Base-by-base conservation (phyloP, 495 filamentous ascomycete genomes). In the Tuber borchii region DNA sequence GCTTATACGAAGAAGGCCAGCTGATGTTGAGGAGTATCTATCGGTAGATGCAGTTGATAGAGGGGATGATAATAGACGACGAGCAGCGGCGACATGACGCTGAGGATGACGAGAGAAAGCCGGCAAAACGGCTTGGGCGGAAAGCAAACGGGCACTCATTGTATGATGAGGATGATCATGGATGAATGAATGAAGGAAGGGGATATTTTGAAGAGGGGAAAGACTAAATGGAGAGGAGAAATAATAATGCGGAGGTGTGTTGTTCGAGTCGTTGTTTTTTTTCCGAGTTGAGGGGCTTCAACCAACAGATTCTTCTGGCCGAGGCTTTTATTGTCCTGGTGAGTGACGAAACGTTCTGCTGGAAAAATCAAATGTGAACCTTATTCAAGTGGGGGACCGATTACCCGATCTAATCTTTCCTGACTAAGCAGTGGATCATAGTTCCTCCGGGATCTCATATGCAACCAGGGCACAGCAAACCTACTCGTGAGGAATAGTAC, bases 91-190 rank as follows among this genome's bases (percentile, higher is more conserved):
- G 42, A 43, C 8, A 42, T 39, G 20, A 56, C 70, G 40, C 9
- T 45, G 56, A 26, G 81, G 51, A 39, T 71, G 74, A n/a, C 74
- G 73, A 12, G 71, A 73, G 70, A 79, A 34, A 17, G 45, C 73
- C 2, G 70, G 42, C 46, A 77, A 73, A 46, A 76, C 73, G 69
- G 76, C 78, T 48, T 75, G 71, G 7, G 78, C 81, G 20, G 78
- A 79, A 20, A 83, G 69, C 44, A 83, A 76, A 69, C 81, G 78
- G 70, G 81, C 81, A 79, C 81, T 83, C 81, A 83, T 83, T 74
- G 76, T 71, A 65, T 65, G 56, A 65, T 65, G 56, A 51, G 22
- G 19, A 65, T 65, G 26, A 65, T 65, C 56, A 65, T 65, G 56
- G 56, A 65, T 34, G 56, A 65, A 34, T 65, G 56, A 65, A 9